Evolutionary conservation across 2,329 filamentous ascomycete genomes (phyloP), one percentile per base, ranked within the genome.

Genomic region (Daldinia sp.): DNA sequence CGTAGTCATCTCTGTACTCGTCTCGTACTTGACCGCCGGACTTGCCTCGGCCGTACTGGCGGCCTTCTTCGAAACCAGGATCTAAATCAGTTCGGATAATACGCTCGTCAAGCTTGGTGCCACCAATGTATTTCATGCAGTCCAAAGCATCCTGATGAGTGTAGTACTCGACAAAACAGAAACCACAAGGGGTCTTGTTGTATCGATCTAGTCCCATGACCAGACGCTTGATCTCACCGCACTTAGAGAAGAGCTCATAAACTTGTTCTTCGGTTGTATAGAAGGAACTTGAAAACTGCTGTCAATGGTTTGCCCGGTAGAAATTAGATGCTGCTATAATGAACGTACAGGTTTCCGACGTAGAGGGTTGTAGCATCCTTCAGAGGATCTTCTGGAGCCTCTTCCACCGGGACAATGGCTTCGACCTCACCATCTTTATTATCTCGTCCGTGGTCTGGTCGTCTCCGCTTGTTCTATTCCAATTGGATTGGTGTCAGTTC

Each of bases 121-220:
- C 95, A 58, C 95, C 95, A 73, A 99, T 90, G 77, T 98, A 99
- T 80, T 98, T 99, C 89, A 99, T 90, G 79, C 94, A 98, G 77
- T 99, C 95, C 50, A 99, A 85, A 7, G 95, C 95, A 77, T 99
- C 95, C 75, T 97, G 90, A 77, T 98, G 95, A 27, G 90, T 97
- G 82, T 97, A 98, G 81, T 99, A 99, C 80, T 99, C 95, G 74
- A 99, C 95, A 75, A 99, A 99, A 83, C 95, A 99, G 84, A 99
- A 99, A 37, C 95, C 95, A 79, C 95, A 99, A 1, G 95, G 95
- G 0, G 95, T 99, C 82, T 99, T 99, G 79, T 91, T 91, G 83
- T 95, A 97, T 60, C 95, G 90, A 77, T 99, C 95, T 53, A 99
- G 87, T 50, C 95, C 95, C 95, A 99, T 99, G 68, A 99, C 88